Percentiles rank a stretch among this genome's conserved stretches.
Evolutionary conservation across 305 asterid species (phyloP).

Genomic region (Andrographis paniculata): DNA sequence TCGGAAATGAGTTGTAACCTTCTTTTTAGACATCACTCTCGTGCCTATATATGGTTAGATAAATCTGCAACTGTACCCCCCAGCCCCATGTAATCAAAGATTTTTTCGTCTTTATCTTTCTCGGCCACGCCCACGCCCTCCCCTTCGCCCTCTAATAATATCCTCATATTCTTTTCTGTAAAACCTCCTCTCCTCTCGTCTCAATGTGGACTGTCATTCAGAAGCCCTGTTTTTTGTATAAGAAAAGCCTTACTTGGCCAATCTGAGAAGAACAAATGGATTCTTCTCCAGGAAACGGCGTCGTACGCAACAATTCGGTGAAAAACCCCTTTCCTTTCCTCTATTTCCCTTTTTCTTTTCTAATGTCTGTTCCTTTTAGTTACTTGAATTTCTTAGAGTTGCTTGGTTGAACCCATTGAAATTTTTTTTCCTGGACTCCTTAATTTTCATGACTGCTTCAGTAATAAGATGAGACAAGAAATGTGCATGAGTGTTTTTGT

Average conservation of each 20-base stretch:
- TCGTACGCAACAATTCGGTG: conserved; percentile 33
- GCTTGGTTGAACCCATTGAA: background rate
- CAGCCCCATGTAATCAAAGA: conserved; percentile 16
- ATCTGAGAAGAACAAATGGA: conserved; percentile 26
- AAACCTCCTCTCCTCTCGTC: conserved; percentile 20
- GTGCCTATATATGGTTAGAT: conserved; percentile 16
- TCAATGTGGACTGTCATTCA: conserved; percentile 18
- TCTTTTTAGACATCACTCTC: conserved; percentile 5
- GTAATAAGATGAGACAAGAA: too few relatives aligned
- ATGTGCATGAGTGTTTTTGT: too few relatives aligned
- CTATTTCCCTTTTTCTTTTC: background rate
- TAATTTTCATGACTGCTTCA: too few relatives aligned
- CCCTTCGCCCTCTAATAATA: conserved; percentile 23
- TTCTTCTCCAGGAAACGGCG: conserved; percentile 28
- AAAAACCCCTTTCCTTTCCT: conserved; percentile 8
- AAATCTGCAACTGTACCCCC: conserved; percentile 24
- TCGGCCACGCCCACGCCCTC: conserved; percentile 29
- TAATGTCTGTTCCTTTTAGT: too few relatives aligned
- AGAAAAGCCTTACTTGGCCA: background rate
- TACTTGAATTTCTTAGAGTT: conserved; percentile 5
- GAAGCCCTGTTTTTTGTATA: conserved; percentile 10
- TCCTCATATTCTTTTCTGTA: conserved; percentile 16
- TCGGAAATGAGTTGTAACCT: conserved; percentile 13
- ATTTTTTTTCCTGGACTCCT: too few relatives aligned
- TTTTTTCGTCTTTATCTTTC: conserved; percentile 16